phyloP scores from a whole-genome alignment of 2,329 filamentous ascomycete species.

The Aureobasidium sp. region DNA sequence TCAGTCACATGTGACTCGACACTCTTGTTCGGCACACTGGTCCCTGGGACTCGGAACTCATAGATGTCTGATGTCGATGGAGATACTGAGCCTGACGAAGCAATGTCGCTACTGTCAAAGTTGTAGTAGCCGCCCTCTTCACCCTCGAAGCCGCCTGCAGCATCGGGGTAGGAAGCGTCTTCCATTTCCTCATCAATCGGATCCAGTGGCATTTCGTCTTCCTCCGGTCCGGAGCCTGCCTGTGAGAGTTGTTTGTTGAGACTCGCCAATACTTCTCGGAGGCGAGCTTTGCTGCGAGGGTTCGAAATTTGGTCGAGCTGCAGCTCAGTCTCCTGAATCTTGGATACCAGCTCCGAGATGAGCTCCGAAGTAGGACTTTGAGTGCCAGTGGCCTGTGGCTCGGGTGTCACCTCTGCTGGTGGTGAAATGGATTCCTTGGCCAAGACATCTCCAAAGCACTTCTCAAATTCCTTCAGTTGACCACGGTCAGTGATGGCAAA shows the following conservation, averaged over 20 bases:
- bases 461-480: constrained; percentile 48
- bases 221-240: constrained; percentile 24
- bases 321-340: constrained; percentile 29
- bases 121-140: constrained; percentile 28
- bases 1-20: constrained; percentile 13
- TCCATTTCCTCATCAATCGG: constrained; percentile 20
- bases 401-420: constrained; percentile 14
- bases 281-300: constrained; percentile 24
- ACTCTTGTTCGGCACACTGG: constrained; percentile 17
- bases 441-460: constrained; percentile 37
- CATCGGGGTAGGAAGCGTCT: constrained; percentile 17
- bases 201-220: constrained; percentile 22
- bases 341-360: constrained; percentile 23
- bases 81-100: constrained; percentile 19
- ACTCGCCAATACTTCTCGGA: constrained; percentile 27
- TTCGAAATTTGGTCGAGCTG: constrained; percentile 29
- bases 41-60: constrained; percentile 23
- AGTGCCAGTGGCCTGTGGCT: not conserved
- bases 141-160: constrained; percentile 25
- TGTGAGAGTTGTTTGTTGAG: constrained; percentile 29
- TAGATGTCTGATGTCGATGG: constrained; percentile 25
- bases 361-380: constrained; percentile 13
- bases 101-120: constrained; percentile 23
- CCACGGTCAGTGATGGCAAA: constrained; percentile 52
- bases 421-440: constrained; percentile 19